A percentile compares a stretch with the other conserved stretches of the same genome.
phyloP scores from a whole-genome alignment of 1,284 basidiomycete species.

The Fomitopsis betulina region DNA sequence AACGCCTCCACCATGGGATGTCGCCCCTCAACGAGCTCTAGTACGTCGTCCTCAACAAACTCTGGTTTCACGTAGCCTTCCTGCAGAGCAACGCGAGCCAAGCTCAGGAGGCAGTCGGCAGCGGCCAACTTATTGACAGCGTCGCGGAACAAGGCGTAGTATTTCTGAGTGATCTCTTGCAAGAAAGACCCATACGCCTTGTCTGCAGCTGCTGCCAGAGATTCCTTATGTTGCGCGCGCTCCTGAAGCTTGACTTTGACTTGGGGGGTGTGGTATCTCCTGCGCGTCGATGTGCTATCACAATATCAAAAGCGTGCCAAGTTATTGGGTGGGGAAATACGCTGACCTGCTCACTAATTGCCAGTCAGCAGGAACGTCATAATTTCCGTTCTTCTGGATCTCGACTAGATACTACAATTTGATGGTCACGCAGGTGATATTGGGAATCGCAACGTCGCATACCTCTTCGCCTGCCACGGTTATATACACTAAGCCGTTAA shows the following conservation, averaged over 20 bases:
- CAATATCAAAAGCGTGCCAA: not conserved
- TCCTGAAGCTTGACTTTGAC: conserved; percentile 67
- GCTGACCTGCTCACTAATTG: conserved; percentile 67
- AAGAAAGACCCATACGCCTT: conserved; percentile 71
- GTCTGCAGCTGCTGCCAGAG: conserved; percentile 62
- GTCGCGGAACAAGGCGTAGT: conserved; percentile 69
- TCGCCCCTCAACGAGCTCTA: conserved; percentile 70
- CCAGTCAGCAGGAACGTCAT: conserved; percentile 77
- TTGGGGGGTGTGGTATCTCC: conserved; percentile 81
- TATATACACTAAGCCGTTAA: conserved; percentile 76
- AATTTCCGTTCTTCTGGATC: conserved; percentile 69
- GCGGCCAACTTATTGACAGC: conserved; percentile 76
- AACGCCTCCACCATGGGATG: conserved; percentile 84
- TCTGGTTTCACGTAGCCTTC: conserved; percentile 71
- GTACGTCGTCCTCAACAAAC: conserved; percentile 51
- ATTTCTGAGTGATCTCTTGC: conserved; percentile 55
- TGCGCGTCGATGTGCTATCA: conserved; percentile 66
- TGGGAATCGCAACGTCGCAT: conserved; percentile 11
- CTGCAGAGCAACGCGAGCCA: conserved; percentile 66
- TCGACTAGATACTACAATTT: conserved; percentile 67
- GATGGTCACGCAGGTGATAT: not conserved
- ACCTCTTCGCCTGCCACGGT: conserved; percentile 72
- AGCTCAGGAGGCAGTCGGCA: conserved; percentile 75
- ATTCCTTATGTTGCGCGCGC: conserved; percentile 76
- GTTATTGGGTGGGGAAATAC: not conserved